Percentiles rank a stretch among this genome's conserved stretches.
phyloP scores from a whole-genome alignment of 306 rosid species.

The Quercus mongolica region DNA sequence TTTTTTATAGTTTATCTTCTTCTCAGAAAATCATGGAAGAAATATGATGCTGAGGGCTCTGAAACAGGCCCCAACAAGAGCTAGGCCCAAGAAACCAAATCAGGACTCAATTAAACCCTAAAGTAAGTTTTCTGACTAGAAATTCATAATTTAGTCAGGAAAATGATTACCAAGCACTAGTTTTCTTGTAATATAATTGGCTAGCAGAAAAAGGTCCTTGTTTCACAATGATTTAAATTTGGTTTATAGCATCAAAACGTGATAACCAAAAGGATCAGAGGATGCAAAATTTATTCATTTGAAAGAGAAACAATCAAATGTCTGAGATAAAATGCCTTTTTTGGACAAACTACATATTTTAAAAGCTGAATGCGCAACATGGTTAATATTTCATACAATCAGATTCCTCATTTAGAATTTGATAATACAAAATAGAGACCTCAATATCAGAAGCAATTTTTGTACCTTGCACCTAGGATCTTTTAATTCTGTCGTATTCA shows the following conservation, averaged over 20 bases:
- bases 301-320: neutral
- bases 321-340: neutral
- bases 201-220: neutral
- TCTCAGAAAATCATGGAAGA: neutral
- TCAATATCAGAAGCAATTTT: neutral
- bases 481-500: slow-evolving; percentile 82
- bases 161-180: neutral
- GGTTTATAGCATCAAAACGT: neutral
- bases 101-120: neutral
- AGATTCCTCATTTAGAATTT: neutral
- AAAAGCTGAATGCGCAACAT: neutral
- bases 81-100: neutral
- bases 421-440: neutral
- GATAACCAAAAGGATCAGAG: neutral
- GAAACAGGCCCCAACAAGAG: neutral
- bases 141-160: neutral
- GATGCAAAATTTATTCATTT: neutral
- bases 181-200: neutral
- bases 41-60: neutral
- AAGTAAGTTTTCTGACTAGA: neutral
- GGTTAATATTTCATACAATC: neutral
- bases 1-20: neutral
- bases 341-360: neutral
- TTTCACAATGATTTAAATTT: neutral
- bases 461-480: slow-evolving; percentile 90